Percentiles rank a stretch among this genome's conserved stretches.
Conservation (phyloP, 805 yeast species). For the Maudiozyma saulgeensis region DNA sequence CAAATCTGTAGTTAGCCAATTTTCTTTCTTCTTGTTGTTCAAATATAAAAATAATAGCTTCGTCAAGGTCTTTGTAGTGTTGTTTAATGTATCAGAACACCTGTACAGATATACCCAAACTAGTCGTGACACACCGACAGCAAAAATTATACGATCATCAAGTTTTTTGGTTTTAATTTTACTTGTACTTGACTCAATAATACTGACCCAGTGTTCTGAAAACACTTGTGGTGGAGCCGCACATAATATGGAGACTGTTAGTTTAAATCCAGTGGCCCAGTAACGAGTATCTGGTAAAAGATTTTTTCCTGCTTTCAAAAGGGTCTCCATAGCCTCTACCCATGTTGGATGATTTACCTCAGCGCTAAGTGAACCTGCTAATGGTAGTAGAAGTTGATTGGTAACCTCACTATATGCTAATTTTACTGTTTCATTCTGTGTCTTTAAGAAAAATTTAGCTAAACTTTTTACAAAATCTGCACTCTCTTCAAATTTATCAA, state of each 20-base stretch:
- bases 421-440: constrained; percentile 56
- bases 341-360: constrained; percentile 95
- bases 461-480: constrained; percentile 83
- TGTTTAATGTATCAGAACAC: constrained; percentile 79
- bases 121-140: constrained; percentile 61
- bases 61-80: constrained; percentile 73
- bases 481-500: constrained; percentile 84
- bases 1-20: constrained; percentile 65
- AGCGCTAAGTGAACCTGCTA: constrained; percentile 81
- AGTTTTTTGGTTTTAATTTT: constrained; percentile 57
- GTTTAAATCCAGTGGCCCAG: constrained; percentile 60
- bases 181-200: constrained; percentile 53
- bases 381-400: constrained; percentile 61
- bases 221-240: constrained; percentile 76
- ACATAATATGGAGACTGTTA: constrained; percentile 65
- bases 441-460: constrained; percentile 66
- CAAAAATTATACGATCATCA: constrained; percentile 42
- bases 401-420: constrained; percentile 82
- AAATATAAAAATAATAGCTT: constrained; percentile 48
- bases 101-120: constrained; percentile 86
- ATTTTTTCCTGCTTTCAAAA: constrained; percentile 42
- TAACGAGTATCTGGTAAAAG: constrained; percentile 37
- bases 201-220: constrained; percentile 55
- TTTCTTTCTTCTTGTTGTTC: constrained; percentile 50
- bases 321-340: constrained; percentile 67